These are phyloP conservation scores for Schwanniomyces pseudopolymorphus DNA, from an alignment of 805 yeast species.

Conservation along the genomic window DNA sequence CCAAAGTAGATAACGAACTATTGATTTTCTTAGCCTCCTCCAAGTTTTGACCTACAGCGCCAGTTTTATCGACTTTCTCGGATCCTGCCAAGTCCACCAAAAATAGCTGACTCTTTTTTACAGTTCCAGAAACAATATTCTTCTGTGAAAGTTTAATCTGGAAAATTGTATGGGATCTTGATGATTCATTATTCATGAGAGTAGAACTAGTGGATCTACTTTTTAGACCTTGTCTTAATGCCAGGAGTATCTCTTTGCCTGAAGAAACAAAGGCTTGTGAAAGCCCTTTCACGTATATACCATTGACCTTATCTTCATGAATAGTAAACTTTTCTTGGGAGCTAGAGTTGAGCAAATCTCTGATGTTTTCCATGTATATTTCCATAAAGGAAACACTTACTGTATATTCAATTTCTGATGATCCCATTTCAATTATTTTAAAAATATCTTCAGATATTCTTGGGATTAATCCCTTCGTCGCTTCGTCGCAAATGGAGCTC, in stretches of 20 bases:
- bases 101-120: slow-evolving; percentile 63
- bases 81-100: slow-evolving; percentile 87
- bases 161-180: slow-evolving; percentile 80
- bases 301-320: slow-evolving; percentile 62
- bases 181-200: slow-evolving; percentile 68
- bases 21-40: slow-evolving; percentile 88
- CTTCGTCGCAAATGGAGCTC: slow-evolving; percentile 26
- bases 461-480: slow-evolving; percentile 64
- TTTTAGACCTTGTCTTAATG: slow-evolving; percentile 58
- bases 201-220: slow-evolving; percentile 61
- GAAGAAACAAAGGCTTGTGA: slow-evolving; percentile 59
- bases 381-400: slow-evolving; percentile 77
- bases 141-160: slow-evolving; percentile 67
- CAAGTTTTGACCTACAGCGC: slow-evolving; percentile 66
- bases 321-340: slow-evolving; percentile 39
- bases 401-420: slow-evolving; percentile 55
- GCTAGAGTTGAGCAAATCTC: slow-evolving; percentile 60
- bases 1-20: slow-evolving; percentile 71
- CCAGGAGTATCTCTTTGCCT: slow-evolving; percentile 55
- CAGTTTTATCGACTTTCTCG: slow-evolving; percentile 75
- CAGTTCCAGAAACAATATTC: slow-evolving; percentile 51
- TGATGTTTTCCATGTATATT: slow-evolving; percentile 73
- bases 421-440: slow-evolving; percentile 45
- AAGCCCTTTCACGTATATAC: slow-evolving; percentile 71
- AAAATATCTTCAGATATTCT: slow-evolving; percentile 69